These are phyloP conservation scores for Leccinum solheimii DNA, from an alignment of 1,284 basidiomycete genomes.

Conservation along the genomic window DNA sequence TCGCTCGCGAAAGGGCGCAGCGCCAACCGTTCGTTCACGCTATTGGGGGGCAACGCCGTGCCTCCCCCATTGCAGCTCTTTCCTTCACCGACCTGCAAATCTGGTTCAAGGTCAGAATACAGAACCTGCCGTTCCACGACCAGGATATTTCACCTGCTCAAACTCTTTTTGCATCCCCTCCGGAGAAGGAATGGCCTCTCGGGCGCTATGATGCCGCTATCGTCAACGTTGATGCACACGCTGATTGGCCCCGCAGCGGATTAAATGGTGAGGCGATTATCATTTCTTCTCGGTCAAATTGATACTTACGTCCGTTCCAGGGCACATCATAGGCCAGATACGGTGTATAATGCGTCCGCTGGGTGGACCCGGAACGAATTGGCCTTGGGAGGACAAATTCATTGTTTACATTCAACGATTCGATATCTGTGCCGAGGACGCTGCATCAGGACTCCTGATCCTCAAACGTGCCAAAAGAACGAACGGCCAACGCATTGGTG, in stretches of 20 bases:
- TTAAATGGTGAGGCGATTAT: background rate
- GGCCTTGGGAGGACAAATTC: background rate
- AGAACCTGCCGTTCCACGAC: background rate
- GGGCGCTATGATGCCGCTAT: background rate
- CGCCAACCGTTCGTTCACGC: background rate
- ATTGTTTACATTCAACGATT: background rate
- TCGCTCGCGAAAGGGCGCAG: background rate
- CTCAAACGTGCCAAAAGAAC: background rate
- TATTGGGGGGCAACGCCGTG: background rate
- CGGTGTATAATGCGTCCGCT: background rate
- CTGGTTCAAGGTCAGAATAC: background rate
- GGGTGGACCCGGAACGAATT: background rate
- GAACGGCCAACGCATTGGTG: background rate
- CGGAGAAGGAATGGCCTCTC: background rate
- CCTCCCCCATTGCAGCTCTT: background rate
- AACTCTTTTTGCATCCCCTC: background rate
- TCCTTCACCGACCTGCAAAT: background rate
- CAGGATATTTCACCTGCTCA: background rate
- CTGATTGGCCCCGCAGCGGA: background rate
- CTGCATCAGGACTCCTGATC: background rate
- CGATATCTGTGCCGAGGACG: background rate
- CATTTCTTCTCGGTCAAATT: background rate
- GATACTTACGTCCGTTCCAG: background rate
- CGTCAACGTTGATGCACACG: background rate
- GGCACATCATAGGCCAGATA: background rate